A percentile compares a stretch with the other conserved stretches of the same genome.
Evolutionary conservation across 306 rosid species (phyloP).

Genomic region (Benincasa hispida): DNA sequence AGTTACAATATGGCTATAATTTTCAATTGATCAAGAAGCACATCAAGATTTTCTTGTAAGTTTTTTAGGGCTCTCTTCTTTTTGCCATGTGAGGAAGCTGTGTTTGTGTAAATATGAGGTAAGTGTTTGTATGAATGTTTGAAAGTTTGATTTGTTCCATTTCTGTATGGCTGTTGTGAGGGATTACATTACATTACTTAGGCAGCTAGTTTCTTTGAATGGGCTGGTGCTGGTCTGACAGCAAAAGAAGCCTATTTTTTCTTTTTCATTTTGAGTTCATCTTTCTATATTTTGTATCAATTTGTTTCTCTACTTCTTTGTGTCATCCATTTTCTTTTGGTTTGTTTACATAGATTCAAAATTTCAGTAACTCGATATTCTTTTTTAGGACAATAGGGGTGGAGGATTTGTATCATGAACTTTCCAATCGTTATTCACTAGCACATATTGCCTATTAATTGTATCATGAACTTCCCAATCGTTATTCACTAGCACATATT

Average conservation of each 20-base stretch:
- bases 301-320: neutral
- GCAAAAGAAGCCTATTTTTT: neutral
- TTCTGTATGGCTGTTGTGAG: neutral
- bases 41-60: neutral
- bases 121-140: conserved; percentile 1
- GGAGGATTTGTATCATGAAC: too few species aligned
- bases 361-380: too few species aligned
- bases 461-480: too few species aligned
- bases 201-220: neutral
- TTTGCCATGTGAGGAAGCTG: neutral
- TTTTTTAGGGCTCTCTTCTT: neutral
- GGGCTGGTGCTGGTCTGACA: conserved; percentile 2
- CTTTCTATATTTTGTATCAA: neutral
- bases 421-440: too few species aligned
- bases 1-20: neutral
- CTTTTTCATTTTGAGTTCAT: neutral
- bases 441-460: too few species aligned
- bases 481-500: too few species aligned
- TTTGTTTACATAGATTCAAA: too few species aligned
- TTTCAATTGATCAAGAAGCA: neutral
- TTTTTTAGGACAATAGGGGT: too few species aligned
- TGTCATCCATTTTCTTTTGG: neutral
- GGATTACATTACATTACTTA: neutral
- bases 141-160: conserved; percentile 3
- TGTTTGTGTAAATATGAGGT: conserved; percentile 4